Conservation (phyloP, 768 basidiomycete species). For the Strobilomyces confusus region DNA sequence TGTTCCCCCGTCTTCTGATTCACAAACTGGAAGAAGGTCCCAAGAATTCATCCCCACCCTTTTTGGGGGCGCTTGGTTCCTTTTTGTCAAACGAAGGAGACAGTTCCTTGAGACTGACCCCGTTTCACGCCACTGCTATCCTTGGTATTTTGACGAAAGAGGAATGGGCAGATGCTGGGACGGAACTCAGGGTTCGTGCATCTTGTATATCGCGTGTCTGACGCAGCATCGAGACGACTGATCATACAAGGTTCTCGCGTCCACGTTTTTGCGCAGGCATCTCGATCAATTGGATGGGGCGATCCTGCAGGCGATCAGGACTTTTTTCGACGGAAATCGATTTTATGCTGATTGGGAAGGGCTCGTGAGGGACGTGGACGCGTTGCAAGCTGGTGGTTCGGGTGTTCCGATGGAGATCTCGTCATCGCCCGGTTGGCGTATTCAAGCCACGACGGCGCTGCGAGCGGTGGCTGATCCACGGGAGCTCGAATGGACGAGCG, state of each 20-base stretch:
- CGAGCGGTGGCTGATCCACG: slow-evolving; percentile 44
- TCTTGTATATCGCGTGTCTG: not conserved
- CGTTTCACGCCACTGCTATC: slow-evolving; percentile 29
- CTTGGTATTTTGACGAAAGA: slow-evolving; percentile 38
- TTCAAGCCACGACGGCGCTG: slow-evolving; percentile 26
- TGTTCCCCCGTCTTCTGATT: slow-evolving; percentile 22
- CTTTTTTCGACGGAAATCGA: slow-evolving; percentile 17
- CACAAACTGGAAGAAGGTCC: slow-evolving; percentile 44
- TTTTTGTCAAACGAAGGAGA: slow-evolving; percentile 25
- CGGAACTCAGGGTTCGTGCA: slow-evolving; percentile 31
- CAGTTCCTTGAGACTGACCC: slow-evolving; percentile 31
- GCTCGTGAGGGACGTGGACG: slow-evolving; percentile 14
- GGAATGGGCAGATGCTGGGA: slow-evolving; percentile 34
- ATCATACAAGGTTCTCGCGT: slow-evolving; percentile 20
- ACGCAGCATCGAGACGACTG: slow-evolving; percentile 1
- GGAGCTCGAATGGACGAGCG: slow-evolving; percentile 52
- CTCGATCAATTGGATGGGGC: slow-evolving; percentile 28
- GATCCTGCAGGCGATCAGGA: slow-evolving; percentile 20
- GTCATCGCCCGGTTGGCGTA: slow-evolving; percentile 16
- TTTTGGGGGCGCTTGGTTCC: slow-evolving; percentile 13
- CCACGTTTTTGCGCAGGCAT: slow-evolving; percentile 30
- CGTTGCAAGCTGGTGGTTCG: not conserved
- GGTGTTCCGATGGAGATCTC: not conserved
- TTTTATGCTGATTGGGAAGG: slow-evolving; percentile 13
- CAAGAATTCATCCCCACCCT: slow-evolving; percentile 18